Evolutionary conservation across 345 rosid genomes (phyloP), one percentile per base, ranked within the genome.

Genomic region (Sonneratia caseolaris): DNA sequence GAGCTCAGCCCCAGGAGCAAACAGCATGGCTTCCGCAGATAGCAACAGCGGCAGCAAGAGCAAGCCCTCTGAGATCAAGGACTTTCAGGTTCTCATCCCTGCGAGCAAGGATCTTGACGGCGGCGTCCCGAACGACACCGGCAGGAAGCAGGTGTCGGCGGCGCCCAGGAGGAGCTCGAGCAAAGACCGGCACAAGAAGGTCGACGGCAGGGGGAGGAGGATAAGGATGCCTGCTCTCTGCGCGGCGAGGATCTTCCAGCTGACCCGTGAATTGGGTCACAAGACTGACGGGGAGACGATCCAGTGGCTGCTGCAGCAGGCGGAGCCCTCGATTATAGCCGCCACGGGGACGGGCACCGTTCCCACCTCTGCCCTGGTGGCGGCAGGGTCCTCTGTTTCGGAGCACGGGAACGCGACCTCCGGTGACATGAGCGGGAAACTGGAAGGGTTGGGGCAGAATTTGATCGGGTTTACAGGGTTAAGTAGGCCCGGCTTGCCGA

Each of bases 181-280:
- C 86, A 88, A 86, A 68, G 93, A 88, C 78, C 78, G 89, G 72
- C 93, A 88, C 89, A 88, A 85, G 49, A 88, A 88, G 55, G 93
- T 88, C 32, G 93, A 88, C 73, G 93, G 93, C 9, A 71, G 93
- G 77, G 93, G 93, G 32, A 78, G 89, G 64, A 82, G 93, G 74
- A 86, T 88, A 72, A 77, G 93, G 90, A 88, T 88, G 90, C 93
- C 93, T 12, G 93, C 90, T 68, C 79, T 88, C 14, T 88, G 90
- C 70, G 93, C 93, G 0, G 90, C 93, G 21, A 83, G 93, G 82
- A 88, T 88, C 73, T 86, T 88, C 62, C 93, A 88, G 59, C 80
- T 88, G 76, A 88, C 93, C 59, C 80, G 90, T 70, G 93, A 88
- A 78, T 81, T 88, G 80, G 90, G 93, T 56, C 93, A 86, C 68